phyloP scores from a whole-genome alignment of 164 flowering plant species.

The Annona cherimola region DNA sequence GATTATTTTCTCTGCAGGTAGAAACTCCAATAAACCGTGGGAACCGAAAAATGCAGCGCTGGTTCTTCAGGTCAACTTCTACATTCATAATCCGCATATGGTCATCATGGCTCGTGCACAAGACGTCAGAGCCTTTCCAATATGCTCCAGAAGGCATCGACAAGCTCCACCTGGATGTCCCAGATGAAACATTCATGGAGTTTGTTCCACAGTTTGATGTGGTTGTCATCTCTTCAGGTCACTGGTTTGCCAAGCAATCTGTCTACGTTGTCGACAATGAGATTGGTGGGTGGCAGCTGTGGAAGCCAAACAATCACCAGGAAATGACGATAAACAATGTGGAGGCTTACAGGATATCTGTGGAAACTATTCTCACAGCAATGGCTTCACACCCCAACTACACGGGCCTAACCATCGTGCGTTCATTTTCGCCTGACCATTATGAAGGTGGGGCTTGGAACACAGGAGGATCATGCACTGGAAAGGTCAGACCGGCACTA shows the following conservation, averaged over 20 bases:
- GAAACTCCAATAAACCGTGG: constrained; percentile 87
- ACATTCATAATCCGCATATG: constrained; percentile 73
- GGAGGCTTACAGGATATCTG: constrained; percentile 81
- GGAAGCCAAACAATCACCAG: constrained; percentile 76
- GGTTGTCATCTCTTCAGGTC: constrained; percentile 87
- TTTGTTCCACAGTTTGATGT: constrained; percentile 59
- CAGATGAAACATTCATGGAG: constrained; percentile 67
- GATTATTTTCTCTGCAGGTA: constrained; percentile 37
- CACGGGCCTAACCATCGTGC: constrained; percentile 74
- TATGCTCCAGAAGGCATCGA: constrained; percentile 68
- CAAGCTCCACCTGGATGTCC: constrained; percentile 72
- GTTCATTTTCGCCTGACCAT: constrained; percentile 91
- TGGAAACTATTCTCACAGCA: constrained; percentile 64
- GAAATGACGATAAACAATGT: constrained; percentile 56
- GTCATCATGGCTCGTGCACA: constrained; percentile 95
- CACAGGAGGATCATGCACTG: constrained; percentile 96
- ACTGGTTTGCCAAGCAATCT: constrained; percentile 94
- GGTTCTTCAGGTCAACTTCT: constrained; percentile 63
- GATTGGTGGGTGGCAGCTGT: constrained; percentile 86
- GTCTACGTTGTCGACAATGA: constrained; percentile 66
- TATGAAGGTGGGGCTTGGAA: constrained; percentile 98
- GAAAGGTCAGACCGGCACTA: constrained; percentile 56
- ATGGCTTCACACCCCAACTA: constrained; percentile 60
- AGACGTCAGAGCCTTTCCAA: constrained; percentile 49
- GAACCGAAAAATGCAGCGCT: constrained; percentile 75